These are phyloP conservation scores for Tritrichomonas foetus DNA, from an alignment of 208 protist species.

Conservation along the genomic window DNA sequence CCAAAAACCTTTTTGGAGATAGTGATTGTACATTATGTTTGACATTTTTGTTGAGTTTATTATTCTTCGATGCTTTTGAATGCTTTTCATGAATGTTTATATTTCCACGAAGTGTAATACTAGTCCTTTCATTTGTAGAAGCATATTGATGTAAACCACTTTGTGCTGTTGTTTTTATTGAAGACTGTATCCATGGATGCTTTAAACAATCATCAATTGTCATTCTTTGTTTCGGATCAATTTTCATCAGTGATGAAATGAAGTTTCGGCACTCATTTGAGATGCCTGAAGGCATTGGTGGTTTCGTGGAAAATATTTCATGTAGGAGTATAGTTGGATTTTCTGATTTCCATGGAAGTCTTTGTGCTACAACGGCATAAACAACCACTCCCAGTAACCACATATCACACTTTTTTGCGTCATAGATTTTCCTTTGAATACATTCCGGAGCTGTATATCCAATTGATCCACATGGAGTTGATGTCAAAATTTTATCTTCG, in stretches of 20 bases:
- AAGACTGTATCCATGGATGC: conserved; percentile 7
- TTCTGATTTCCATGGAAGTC: not conserved
- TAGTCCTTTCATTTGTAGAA: no score
- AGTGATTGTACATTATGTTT: no score
- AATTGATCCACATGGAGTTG: not conserved
- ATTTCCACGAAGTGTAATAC: no score
- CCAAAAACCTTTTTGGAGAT: no score
- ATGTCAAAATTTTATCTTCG: not conserved
- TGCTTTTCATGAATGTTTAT: no score
- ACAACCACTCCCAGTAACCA: not conserved
- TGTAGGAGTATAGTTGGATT: not conserved
- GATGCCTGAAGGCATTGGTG: not conserved
- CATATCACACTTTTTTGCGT: not conserved
- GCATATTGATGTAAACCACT: no score
- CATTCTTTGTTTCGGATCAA: not conserved
- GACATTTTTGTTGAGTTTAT: no score
- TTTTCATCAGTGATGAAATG: not conserved
- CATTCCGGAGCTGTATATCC: not conserved
- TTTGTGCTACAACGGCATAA: not conserved
- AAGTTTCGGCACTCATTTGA: not conserved
- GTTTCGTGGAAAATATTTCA: not conserved
- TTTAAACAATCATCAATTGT: not conserved
- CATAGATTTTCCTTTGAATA: not conserved
- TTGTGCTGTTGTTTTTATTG: no score
- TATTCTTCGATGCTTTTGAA: no score